Evolutionary conservation across 257 asterid species (phyloP).

Genomic region (Coffea eugenioides): DNA sequence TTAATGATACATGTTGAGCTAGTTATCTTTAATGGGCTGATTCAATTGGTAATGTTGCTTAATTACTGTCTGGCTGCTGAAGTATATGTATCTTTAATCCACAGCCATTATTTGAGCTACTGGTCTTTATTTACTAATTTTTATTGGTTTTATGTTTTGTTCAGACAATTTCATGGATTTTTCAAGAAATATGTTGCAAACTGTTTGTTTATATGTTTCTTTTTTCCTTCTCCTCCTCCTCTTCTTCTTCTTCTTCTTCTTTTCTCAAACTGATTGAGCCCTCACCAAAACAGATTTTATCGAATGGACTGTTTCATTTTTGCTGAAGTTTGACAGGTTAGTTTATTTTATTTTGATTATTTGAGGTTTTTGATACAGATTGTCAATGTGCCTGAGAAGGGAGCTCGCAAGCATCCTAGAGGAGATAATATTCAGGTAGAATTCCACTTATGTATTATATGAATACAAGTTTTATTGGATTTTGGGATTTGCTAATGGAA

Average conservation of each 20-base stretch:
- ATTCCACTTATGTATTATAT: constrained; percentile 9
- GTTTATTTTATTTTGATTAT: constrained; percentile 18
- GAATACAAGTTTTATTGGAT: neutral
- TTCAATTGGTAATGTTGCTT: neutral
- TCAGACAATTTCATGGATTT: neutral
- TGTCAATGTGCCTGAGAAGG: constrained; percentile 99
- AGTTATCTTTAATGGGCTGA: neutral
- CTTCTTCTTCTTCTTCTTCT: no score
- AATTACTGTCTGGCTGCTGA: neutral
- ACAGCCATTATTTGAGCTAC: neutral
- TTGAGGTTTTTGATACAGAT: constrained; percentile 47
- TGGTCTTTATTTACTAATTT: no score
- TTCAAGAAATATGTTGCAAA: neutral
- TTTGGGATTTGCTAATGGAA: neutral
- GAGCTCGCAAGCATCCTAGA: constrained; percentile 99
- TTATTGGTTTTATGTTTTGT: neutral
- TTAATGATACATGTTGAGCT: neutral
- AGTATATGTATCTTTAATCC: neutral
- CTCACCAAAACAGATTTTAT: neutral
- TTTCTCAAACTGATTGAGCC: neutral
- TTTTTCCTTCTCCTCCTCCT: no score
- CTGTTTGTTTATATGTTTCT: no score
- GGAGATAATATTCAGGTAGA: constrained; percentile 97
- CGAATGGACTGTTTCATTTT: neutral
- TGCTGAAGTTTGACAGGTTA: neutral